A percentile compares a stretch with the other conserved stretches of the same genome.
Evolutionary conservation across 129 eudicot genomes (phyloP).

Genomic region (Smallanthus sonchifolius): DNA sequence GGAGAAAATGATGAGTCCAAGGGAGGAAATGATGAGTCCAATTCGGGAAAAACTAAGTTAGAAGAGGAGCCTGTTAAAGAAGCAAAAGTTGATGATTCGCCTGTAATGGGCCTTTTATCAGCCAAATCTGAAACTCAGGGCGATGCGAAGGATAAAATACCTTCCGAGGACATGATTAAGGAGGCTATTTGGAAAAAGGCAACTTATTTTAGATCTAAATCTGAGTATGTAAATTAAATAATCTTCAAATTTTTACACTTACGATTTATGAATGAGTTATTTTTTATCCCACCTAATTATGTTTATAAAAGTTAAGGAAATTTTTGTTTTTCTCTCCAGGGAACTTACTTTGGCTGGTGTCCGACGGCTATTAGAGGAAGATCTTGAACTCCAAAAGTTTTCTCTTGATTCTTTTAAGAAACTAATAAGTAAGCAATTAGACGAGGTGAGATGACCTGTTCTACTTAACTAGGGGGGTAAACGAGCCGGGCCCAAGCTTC

Average conservation of each 20-base stretch:
- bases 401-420: conserved; percentile 73
- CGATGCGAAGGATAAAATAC: conserved; percentile 25
- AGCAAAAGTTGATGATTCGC: conserved; percentile 62
- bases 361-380: conserved; percentile 88
- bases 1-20: neutral
- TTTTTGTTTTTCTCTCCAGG: conserved; percentile 33
- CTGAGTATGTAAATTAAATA: conserved; percentile 52
- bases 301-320: neutral
- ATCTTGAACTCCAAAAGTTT: conserved; percentile 61
- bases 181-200: conserved; percentile 71
- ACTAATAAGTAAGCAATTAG: conserved; percentile 58
- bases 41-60: conserved; percentile 24
- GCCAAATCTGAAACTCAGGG: conserved; percentile 44
- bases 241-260: neutral
- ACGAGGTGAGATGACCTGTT: conserved; percentile 50
- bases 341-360: conserved; percentile 58
- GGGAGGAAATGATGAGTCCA: conserved; percentile 6
- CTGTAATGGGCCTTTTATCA: conserved; percentile 70
- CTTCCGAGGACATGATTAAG: conserved; percentile 48
- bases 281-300: neutral
- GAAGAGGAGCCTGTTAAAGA: conserved; percentile 33
- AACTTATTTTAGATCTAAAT: conserved; percentile 59
- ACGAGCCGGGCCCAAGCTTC: no score
- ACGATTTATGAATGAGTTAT: neutral
- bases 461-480: neutral